Evolutionary conservation across 1,284 basidiomycete genomes (phyloP).

Genomic region (Meira nashicola): DNA sequence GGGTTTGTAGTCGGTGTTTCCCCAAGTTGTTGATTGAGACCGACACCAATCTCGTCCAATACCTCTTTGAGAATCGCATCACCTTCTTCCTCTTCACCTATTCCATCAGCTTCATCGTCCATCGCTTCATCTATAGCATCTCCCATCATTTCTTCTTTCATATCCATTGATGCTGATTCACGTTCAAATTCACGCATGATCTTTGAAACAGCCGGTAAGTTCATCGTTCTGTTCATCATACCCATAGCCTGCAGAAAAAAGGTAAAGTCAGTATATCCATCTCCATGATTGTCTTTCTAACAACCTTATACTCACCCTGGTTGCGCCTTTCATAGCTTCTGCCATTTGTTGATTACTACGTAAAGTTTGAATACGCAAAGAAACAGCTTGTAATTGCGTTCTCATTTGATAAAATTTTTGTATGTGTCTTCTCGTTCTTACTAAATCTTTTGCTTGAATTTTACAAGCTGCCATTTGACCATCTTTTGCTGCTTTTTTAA

Average conservation of each 20-base stretch:
- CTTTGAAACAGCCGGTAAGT: conserved; percentile 85
- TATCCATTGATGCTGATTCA: conserved; percentile 96
- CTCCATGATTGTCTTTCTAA: too few relatives aligned
- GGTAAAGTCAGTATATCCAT: neutral
- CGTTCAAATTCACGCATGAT: conserved; percentile 98
- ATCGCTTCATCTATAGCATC: conserved; percentile 97
- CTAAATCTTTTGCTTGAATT: conserved; percentile 97
- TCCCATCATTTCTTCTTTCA: conserved; percentile 99
- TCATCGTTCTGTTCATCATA: conserved; percentile 92
- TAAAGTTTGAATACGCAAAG: conserved; percentile 89
- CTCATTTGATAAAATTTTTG: conserved; percentile 99
- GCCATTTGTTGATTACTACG: conserved; percentile 99
- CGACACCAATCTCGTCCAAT: conserved; percentile 92
- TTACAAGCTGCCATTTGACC: conserved; percentile 91
- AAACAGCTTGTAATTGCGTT: conserved; percentile 94
- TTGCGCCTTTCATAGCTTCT: conserved; percentile 96
- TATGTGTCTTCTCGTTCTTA: conserved; percentile 86
- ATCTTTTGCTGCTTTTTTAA: conserved; percentile 90
- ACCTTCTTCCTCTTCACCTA: conserved; percentile 76
- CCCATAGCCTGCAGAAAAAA: conserved; percentile 68
- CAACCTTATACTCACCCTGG: conserved; percentile 61
- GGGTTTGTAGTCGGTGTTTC: conserved; percentile 37
- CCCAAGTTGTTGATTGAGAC: conserved; percentile 71
- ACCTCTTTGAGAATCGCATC: conserved; percentile 95
- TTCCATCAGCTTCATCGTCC: conserved; percentile 71